Evolutionary conservation across 768 basidiomycete genomes (phyloP).

Genomic region (Rhodotorula sphaerocarpa): DNA sequence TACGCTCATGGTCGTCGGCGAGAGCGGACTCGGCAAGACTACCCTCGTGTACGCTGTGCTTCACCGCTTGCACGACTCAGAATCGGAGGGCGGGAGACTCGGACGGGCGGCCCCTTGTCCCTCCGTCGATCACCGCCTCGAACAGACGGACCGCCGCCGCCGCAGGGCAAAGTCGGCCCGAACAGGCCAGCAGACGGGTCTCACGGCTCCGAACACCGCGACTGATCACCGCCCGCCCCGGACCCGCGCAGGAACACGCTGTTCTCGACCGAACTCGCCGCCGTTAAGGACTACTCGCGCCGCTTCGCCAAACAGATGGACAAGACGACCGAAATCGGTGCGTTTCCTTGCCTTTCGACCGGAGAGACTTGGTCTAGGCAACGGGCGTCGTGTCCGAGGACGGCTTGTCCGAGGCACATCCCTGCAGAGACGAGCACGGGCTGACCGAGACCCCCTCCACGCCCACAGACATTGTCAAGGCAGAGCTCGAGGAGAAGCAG

Average conservation of each 20-base stretch:
- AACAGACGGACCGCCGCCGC: no score
- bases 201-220: no score
- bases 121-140: no score
- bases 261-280: constrained; percentile 92
- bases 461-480: constrained; percentile 81
- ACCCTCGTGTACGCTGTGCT: constrained; percentile 25
- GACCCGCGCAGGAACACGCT: constrained; percentile 97
- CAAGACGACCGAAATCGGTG: constrained; percentile 73
- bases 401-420: no score
- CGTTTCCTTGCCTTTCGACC: background rate
- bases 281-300: constrained; percentile 76
- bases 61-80: no score
- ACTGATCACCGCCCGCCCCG: no score
- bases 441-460: background rate
- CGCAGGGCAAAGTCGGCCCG: no score
- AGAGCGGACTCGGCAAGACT: constrained; percentile 85
- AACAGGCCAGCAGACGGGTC: no score
- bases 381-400: no score
- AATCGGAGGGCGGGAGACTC: background rate
- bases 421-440: background rate
- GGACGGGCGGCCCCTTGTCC: no score
- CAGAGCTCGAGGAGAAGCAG: constrained; percentile 95
- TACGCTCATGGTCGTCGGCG: constrained; percentile 99
- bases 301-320: constrained; percentile 94
- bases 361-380: no score